These are phyloP conservation scores for Fusarium abutilonis DNA, from an alignment of 2,329 filamentous ascomycete species.

Conservation along the genomic window DNA sequence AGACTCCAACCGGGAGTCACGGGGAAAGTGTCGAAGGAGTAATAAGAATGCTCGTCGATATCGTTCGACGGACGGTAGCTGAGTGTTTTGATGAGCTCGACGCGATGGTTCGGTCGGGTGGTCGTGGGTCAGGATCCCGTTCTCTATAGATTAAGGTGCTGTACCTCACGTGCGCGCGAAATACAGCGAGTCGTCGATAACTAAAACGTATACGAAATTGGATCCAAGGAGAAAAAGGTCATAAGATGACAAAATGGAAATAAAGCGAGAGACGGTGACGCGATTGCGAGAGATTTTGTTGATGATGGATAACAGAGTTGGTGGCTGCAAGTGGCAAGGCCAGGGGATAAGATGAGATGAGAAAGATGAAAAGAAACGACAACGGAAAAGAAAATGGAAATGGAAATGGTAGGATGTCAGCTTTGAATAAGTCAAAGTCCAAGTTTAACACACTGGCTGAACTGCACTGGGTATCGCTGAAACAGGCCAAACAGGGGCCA, in stretches of 20 bases:
- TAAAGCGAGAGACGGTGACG: conserved; percentile 34
- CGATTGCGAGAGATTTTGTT: conserved; percentile 20
- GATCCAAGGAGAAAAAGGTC: conserved; percentile 22
- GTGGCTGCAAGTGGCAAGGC: conserved; percentile 27
- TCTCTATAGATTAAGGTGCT: conserved; percentile 9
- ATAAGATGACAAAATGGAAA: conserved; percentile 20
- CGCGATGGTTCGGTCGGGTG: conserved; percentile 28
- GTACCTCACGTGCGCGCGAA: conserved; percentile 23
- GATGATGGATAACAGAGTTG: conserved; percentile 8
- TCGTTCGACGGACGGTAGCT: conserved; percentile 21
- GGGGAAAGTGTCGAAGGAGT: conserved; percentile 19
- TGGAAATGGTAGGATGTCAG: conserved; percentile 25
- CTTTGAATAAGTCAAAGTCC: conserved; percentile 13
- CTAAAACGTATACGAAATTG: conserved; percentile 16
- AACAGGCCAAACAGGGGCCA: conserved; percentile 27
- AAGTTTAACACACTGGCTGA: background rate
- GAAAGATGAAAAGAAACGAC: conserved; percentile 16
- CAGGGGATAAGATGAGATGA: conserved; percentile 27
- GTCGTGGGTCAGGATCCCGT: conserved; percentile 22
- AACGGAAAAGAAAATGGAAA: background rate
- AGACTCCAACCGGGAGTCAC: conserved; percentile 53
- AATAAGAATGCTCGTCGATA: conserved; percentile 26
- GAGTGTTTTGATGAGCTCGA: conserved; percentile 16
- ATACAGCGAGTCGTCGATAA: conserved; percentile 13
- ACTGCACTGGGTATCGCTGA: conserved; percentile 15